These are phyloP conservation scores for Podospora bellae-mahoneyi DNA, from an alignment of 495 filamentous ascomycete genomes.

Conservation along the genomic window DNA sequence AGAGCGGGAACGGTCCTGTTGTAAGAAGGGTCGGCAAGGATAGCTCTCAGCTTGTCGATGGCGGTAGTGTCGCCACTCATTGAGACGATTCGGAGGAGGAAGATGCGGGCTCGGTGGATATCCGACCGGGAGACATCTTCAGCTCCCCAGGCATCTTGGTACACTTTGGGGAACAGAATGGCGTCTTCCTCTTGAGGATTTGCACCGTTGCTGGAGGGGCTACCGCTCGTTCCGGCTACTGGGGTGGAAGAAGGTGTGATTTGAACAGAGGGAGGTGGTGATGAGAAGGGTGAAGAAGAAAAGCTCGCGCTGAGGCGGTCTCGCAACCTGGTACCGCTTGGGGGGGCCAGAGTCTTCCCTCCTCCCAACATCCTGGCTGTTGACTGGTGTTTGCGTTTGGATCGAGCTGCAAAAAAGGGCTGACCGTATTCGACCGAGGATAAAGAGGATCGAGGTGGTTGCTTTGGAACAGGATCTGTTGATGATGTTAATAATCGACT, in stretches of 20 bases:
- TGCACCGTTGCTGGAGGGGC: background rate
- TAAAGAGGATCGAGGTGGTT: background rate
- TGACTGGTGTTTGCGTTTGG: background rate
- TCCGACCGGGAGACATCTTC: conserved; percentile 23
- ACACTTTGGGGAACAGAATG: conserved; percentile 33
- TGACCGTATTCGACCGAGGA: background rate
- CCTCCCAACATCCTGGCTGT: conserved; percentile 8
- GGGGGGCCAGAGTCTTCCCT: background rate
- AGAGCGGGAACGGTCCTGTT: conserved; percentile 26
- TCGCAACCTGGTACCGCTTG: conserved; percentile 6
- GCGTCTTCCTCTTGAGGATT: conserved; percentile 15
- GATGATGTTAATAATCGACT: background rate
- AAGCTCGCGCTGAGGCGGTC: conserved; percentile 9
- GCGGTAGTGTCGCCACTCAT: conserved; percentile 26
- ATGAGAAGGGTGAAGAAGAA: background rate
- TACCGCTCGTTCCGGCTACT: background rate
- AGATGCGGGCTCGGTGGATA: conserved; percentile 34
- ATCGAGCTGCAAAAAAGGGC: conserved; percentile 10
- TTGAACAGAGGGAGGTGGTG: background rate
- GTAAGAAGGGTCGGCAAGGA: conserved; percentile 24
- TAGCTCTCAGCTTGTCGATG: conserved; percentile 24
- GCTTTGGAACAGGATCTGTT: background rate
- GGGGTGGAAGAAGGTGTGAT: background rate
- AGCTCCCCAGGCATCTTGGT: conserved; percentile 34
- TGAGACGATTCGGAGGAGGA: conserved; percentile 31